Conservation (phyloP, 225 moss, liverwort and hornwort genomes). For the Marchantia polymorpha region DNA sequence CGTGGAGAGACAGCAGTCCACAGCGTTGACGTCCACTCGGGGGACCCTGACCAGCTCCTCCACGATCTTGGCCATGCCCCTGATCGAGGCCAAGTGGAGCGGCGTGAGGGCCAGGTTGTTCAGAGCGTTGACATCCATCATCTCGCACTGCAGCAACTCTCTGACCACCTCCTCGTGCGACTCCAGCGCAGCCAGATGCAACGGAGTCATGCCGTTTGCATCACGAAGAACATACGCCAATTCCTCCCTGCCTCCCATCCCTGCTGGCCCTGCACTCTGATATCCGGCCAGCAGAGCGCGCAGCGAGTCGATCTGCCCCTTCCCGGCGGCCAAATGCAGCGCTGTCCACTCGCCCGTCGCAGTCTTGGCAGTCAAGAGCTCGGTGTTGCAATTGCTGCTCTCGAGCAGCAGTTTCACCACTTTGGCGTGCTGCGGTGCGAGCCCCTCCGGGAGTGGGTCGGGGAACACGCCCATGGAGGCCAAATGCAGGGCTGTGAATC, state of each 20-base stretch:
- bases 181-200: constrained; percentile 21
- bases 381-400: constrained; percentile 12
- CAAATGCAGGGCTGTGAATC: not conserved
- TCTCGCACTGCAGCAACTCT: not conserved
- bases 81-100: constrained; percentile 12
- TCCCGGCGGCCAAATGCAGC: constrained; percentile 7
- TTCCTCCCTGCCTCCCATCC: not conserved
- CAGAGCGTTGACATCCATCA: constrained; percentile 1
- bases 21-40: constrained; percentile 4
- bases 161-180: not conserved
- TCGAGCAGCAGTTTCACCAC: constrained; percentile 11
- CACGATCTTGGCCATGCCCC: not conserved
- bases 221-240: not conserved
- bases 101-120: constrained; percentile 18
- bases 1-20: constrained; percentile 25
- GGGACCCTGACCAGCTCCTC: not conserved
- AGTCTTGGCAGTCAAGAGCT: constrained; percentile 8
- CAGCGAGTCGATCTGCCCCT: not conserved
- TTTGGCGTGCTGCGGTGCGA: not conserved
- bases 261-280: not conserved
- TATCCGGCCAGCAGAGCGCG: constrained; percentile 1
- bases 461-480: not conserved
- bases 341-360: constrained; percentile 1
- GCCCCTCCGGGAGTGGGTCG: not conserved
- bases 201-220: constrained; percentile 21